Evolutionary conservation across 805 yeast species (phyloP).

Genomic region (Candida silvicultrix): DNA sequence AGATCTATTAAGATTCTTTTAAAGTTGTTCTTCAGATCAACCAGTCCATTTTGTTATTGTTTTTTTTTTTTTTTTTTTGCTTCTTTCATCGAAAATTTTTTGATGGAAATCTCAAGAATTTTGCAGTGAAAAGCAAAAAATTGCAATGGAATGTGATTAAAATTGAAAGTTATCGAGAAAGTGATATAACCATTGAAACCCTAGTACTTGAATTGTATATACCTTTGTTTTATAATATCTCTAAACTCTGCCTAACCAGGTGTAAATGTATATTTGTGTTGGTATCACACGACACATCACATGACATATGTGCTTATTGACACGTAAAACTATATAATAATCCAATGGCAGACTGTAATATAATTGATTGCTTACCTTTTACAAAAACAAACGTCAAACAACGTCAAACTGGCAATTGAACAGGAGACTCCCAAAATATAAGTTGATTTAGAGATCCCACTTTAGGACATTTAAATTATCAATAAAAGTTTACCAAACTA

Average conservation of each 20-base stretch:
- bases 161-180: no score
- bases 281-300: background rate
- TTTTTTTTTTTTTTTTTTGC: background rate
- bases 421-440: background rate
- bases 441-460: background rate
- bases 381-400: background rate
- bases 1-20: background rate
- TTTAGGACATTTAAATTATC: no score
- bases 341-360: background rate
- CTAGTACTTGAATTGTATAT: no score
- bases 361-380: background rate
- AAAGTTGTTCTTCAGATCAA: no score
- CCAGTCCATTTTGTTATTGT: background rate
- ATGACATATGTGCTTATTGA: background rate
- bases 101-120: background rate
- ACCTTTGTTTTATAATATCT: no score
- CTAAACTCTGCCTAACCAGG: no score
- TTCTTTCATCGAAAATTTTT: background rate
- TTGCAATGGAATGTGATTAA: background rate
- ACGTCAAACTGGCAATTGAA: background rate
- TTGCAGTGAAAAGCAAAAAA: background rate
- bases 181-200: no score
- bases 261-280: no score
- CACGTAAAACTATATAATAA: background rate
- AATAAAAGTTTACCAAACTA: no score